Base-by-base conservation (phyloP, 208 protist species). In the Leishmania tarentolae region DNA sequence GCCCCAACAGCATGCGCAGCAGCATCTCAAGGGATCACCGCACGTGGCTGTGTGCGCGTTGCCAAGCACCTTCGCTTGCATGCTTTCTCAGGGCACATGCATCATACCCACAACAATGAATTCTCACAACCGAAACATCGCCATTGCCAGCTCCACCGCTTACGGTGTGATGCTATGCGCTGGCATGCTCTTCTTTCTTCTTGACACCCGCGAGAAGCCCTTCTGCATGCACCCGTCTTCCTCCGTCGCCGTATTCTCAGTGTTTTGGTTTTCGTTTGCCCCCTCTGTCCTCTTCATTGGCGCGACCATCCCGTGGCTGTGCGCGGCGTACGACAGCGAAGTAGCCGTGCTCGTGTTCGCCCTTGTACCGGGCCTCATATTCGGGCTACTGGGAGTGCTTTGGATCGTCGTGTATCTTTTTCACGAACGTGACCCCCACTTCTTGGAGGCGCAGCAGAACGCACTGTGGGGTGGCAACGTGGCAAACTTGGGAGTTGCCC, bases 251-350 rank as follows among this genome's bases (percentile, higher is more conserved):
- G 83, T 85, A 35, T 93, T 92, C 53, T 87, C 91, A 31, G 77
- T 91, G 7, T 91, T 90, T 68, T 75, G 69, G 46, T 90, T 92
- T 37, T 74, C 73, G 68, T 85, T 95, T 72, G 77, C 85, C 19
- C 88, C 92, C 17, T 90, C 88, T 17, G 31, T 95, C 4, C 75
- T 91, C 17, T 87, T 91, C 73, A 66, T 91, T 13, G 88, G 89
- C 3, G 86, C 82, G 19, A 81, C 85, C 19, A 82, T 85, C 46
- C 83, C 90, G 68, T 93, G 92, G 88, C 80, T 91, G 42, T 90
- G 87, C 50, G 86, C 79, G 24, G 84, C 83, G 44, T 92, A 88
- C 79, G 82, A 72, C 57, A 89, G 84, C 71, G 4, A 80, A 17
- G 46, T 75, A 13, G 86, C 79, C 24, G 82, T 76, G 35, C 78